Percentiles rank a stretch among this genome's conserved stretches.
phyloP scores from a whole-genome alignment of 2,329 filamentous ascomycete genomes.

The Colletotrichum falcatum region DNA sequence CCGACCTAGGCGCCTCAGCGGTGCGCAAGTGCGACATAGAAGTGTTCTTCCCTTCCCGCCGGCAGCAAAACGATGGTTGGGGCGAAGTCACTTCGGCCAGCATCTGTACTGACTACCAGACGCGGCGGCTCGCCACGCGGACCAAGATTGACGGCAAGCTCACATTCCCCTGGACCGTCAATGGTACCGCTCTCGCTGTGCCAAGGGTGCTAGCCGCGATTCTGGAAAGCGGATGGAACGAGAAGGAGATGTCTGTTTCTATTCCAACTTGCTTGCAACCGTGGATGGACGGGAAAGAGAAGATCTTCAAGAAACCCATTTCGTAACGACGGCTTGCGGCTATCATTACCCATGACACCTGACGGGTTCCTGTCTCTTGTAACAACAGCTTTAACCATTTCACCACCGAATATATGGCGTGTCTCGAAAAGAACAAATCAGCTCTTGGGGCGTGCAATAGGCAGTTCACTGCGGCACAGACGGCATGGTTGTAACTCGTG shows the following conservation, averaged over 20 bases:
- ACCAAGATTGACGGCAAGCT: conserved; percentile 69
- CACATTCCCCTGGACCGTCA: conserved; percentile 88
- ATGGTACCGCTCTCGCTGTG: conserved; percentile 93
- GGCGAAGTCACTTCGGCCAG: conserved; percentile 93
- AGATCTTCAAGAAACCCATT: conserved; percentile 61
- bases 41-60: conserved; percentile 88
- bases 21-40: conserved; percentile 92
- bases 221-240: conserved; percentile 91
- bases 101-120: conserved; percentile 96
- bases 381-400: background rate
- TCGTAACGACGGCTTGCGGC: background rate
- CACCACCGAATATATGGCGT: background rate
- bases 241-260: conserved; percentile 71
- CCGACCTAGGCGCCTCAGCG: conserved; percentile 90
- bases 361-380: conserved; percentile 1
- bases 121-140: conserved; percentile 81
- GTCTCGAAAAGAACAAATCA: background rate
- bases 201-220: conserved; percentile 90
- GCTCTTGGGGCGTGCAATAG: background rate
- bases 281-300: conserved; percentile 84
- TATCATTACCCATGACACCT: background rate
- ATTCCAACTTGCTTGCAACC: conserved; percentile 84
- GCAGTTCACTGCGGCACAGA: background rate
- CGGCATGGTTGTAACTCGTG: background rate
- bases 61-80: conserved; percentile 77